Evolutionary conservation across 2,329 filamentous ascomycete genomes (phyloP).

Genomic region (Fusarium coffeatum): DNA sequence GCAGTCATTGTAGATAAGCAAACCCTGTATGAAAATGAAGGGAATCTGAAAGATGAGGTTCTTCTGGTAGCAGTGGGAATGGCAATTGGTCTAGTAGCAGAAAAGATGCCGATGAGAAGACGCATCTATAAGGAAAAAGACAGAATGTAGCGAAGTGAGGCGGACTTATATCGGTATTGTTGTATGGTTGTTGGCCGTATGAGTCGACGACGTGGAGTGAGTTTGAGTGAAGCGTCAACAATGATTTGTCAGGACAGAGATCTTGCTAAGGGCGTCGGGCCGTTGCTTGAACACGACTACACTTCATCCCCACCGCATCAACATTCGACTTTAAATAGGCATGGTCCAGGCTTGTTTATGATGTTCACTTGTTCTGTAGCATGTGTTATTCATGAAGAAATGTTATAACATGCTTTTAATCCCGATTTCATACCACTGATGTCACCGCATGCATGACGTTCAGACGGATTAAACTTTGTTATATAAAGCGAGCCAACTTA

Average conservation of each 20-base stretch:
- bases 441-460: neutral
- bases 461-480: neutral
- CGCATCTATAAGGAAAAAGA: constrained; percentile 37
- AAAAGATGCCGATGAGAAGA: constrained; percentile 24
- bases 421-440: neutral
- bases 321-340: neutral
- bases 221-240: constrained; percentile 21
- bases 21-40: constrained; percentile 9
- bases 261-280: constrained; percentile 26
- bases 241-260: constrained; percentile 46
- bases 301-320: constrained; percentile 33
- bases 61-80: constrained; percentile 20
- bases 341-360: neutral
- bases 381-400: neutral
- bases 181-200: constrained; percentile 26
- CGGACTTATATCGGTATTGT: constrained; percentile 10
- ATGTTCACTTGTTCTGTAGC: neutral
- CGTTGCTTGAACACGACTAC: constrained; percentile 32
- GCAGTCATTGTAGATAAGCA: constrained; percentile 47
- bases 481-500: neutral
- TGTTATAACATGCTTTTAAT: neutral
- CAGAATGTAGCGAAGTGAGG: neutral
- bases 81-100: constrained; percentile 31
- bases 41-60: constrained; percentile 12
- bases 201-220: constrained; percentile 38